phyloP scores from a whole-genome alignment of 2,329 filamentous ascomycete species.

The Pezicula neosporulosa region DNA sequence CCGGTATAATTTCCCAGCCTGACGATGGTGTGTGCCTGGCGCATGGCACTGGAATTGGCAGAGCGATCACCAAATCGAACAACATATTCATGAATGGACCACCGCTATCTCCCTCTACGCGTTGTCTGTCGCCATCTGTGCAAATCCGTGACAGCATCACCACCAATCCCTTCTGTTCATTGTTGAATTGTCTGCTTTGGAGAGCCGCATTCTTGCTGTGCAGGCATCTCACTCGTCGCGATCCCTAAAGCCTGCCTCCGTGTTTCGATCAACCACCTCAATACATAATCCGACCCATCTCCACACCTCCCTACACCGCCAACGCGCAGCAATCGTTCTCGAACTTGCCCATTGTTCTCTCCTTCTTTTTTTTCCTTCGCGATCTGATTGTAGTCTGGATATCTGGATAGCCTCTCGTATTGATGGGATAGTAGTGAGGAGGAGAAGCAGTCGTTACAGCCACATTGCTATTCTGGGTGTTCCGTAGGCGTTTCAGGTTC shows the following conservation, averaged over 20 bases:
- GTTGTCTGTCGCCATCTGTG: neutral
- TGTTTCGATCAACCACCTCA: no score
- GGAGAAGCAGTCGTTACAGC: conserved; percentile 7
- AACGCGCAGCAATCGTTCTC: neutral
- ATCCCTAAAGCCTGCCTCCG: neutral
- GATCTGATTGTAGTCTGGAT: neutral
- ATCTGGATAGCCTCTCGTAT: conserved; percentile 8
- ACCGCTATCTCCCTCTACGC: neutral
- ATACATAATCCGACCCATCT: neutral
- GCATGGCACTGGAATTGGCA: neutral
- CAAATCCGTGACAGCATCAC: neutral
- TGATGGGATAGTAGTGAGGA: conserved; percentile 9
- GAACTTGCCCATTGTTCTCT: neutral
- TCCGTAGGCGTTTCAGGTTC: conserved; percentile 25
- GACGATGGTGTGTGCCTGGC: no score
- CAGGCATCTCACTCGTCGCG: neutral
- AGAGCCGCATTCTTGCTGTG: no score
- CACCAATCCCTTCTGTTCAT: neutral
- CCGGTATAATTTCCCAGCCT: no score
- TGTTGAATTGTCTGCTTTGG: neutral
- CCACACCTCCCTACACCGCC: neutral
- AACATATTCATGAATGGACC: neutral
- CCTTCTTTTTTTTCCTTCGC: neutral
- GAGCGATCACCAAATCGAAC: neutral
- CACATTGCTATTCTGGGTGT: conserved; percentile 15